These are phyloP conservation scores for Termitomyces titanicus DNA, from an alignment of 768 basidiomycete species.

Conservation along the genomic window DNA sequence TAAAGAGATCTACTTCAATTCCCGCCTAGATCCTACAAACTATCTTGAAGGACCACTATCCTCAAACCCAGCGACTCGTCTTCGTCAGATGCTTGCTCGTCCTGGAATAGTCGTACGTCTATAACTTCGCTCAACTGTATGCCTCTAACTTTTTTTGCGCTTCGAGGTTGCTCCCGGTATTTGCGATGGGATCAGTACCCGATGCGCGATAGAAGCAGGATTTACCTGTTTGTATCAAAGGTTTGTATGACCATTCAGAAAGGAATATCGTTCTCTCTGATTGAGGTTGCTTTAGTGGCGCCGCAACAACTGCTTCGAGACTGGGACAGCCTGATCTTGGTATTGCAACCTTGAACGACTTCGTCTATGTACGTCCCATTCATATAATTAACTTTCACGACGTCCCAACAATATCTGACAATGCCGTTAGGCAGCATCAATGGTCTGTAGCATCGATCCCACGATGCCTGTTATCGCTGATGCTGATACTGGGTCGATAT, in stretches of 20 bases:
- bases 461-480: constrained; percentile 73
- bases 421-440: constrained; percentile 49
- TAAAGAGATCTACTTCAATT: constrained; percentile 49
- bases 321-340: constrained; percentile 80
- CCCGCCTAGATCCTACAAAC: constrained; percentile 67
- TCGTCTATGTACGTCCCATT: constrained; percentile 45
- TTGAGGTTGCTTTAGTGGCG: constrained; percentile 41
- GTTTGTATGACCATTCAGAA: constrained; percentile 21
- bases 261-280: background rate
- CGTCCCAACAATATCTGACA: background rate
- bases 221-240: constrained; percentile 78
- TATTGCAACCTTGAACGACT: constrained; percentile 76
- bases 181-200: constrained; percentile 76
- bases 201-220: constrained; percentile 77
- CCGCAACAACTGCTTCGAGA: constrained; percentile 76
- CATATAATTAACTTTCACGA: background rate
- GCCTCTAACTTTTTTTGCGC: background rate
- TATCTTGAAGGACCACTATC: constrained; percentile 69
- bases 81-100: constrained; percentile 65
- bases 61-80: constrained; percentile 62
- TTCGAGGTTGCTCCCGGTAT: constrained; percentile 70
- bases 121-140: background rate
- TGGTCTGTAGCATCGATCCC: constrained; percentile 66
- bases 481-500: constrained; percentile 67
- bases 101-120: constrained; percentile 73